phyloP scores from a whole-genome alignment of 140 eudicot species.

The Stevia rebaudiana region DNA sequence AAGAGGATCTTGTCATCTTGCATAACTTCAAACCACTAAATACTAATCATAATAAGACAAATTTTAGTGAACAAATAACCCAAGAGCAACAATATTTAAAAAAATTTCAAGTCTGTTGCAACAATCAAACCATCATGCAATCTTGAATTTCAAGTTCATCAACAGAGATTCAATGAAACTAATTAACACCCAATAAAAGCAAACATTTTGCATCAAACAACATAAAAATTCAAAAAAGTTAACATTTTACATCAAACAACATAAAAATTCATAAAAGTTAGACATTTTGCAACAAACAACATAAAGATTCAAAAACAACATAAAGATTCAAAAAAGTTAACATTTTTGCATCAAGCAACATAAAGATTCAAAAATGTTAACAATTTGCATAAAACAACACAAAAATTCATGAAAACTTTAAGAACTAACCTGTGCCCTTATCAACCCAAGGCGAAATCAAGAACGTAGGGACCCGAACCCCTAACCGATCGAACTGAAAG shows the following conservation, averaged over 20 bases:
- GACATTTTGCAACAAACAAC: background rate
- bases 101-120: too few species aligned
- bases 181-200: background rate
- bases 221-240: background rate
- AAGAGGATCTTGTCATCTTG: background rate
- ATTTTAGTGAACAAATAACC: background rate
- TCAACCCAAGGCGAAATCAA: constrained; percentile 93
- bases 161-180: background rate
- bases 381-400: too few species aligned
- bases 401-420: too few species aligned
- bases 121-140: background rate
- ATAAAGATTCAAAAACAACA: too few species aligned
- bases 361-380: background rate
- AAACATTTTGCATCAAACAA: background rate
- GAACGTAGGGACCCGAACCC: constrained; percentile 87
- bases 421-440: constrained; percentile 62
- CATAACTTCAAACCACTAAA: background rate
- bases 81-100: background rate
- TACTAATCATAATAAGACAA: background rate
- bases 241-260: background rate
- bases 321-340: too few species aligned
- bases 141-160: background rate
- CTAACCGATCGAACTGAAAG: constrained; percentile 76
- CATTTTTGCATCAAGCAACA: background rate
- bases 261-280: background rate